Base-by-base conservation (phyloP, 345 rosid genomes). In the Turnera subulata region DNA sequence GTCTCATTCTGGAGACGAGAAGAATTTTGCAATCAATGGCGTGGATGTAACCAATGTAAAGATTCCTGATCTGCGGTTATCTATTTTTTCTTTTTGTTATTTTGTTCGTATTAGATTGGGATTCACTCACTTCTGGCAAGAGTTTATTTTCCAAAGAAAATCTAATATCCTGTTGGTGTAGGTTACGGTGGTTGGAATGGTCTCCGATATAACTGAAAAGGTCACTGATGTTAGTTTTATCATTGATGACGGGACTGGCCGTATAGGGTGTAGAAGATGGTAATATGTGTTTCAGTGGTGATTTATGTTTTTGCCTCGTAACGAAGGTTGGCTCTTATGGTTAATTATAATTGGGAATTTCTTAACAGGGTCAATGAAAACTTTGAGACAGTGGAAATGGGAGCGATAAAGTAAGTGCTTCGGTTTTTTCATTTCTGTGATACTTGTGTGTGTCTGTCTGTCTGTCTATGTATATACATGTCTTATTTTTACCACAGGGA, bases 201-300 rank as follows among this genome's bases (percentile, higher is more conserved):
- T 89, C 33, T 79, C 73, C 69, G 79, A 80, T 12, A 92, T 78
- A 53, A 73, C 67, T 17, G 76, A 46, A 29, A 80, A 87, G 42
- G 73, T 78, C 46, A 83, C 95, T 9, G 96, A 89, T 47, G 80
- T 84, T 51, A 71, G 77, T 61, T 89, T 92, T 59, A 42, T 58
- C 26, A 63, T 92, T 37, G 95, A 92, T 46, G 98, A 92, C 65
- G 98, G 98, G 64, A 92, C 98, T 0, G 98, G 98, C 14, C 76
- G 82, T 15, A 68, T 92, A 39, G 76, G 73, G 29, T 84, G 93
- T 74, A 75, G 70, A 69, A 84, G 96, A 92, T 88, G 96, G 96
- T 91, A 79, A 46, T 47, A 16, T 20, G 1, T 59, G 53, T 6
- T 47, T 42, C 45, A 11, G 45, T 26, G 23, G 4, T 47, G 29